Evolutionary conservation across 2,329 filamentous ascomycete species (phyloP).

Genomic region (Aspergillus pseudoglaucus): DNA sequence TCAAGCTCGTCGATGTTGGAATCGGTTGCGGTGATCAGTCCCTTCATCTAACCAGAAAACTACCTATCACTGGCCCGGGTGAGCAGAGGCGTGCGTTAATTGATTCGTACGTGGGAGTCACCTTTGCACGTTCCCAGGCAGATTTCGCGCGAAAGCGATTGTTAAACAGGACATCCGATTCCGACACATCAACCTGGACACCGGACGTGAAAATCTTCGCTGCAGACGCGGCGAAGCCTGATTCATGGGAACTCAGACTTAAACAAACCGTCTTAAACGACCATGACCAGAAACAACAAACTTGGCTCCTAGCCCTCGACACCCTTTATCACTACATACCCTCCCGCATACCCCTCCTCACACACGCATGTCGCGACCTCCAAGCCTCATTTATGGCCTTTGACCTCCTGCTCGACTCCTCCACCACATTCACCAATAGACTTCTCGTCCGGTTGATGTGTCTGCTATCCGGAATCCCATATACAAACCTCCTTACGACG

Average conservation of each 20-base stretch:
- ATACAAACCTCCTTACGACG: constrained; percentile 44
- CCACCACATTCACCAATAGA: constrained; percentile 17
- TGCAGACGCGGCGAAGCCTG: constrained; percentile 46
- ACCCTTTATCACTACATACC: constrained; percentile 54
- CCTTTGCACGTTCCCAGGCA: constrained; percentile 44
- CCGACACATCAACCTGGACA: background rate
- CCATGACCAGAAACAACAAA: constrained; percentile 14
- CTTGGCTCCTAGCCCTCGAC: constrained; percentile 51
- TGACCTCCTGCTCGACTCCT: constrained; percentile 42
- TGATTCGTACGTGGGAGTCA: constrained; percentile 50
- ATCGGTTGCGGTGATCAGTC: constrained; percentile 57
- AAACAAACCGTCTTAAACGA: constrained; percentile 6
- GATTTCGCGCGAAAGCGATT: constrained; percentile 23
- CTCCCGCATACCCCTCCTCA: constrained; percentile 44
- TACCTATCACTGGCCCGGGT: constrained; percentile 2
- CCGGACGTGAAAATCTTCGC: constrained; percentile 34
- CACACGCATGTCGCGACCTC: constrained; percentile 36
- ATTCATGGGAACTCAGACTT: constrained; percentile 34
- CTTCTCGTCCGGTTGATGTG: constrained; percentile 40
- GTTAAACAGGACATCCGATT: background rate
- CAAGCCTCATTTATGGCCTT: constrained; percentile 50
- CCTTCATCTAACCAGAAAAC: constrained; percentile 34
- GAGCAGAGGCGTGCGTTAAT: constrained; percentile 12
- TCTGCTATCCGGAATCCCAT: constrained; percentile 44
- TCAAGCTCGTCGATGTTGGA: constrained; percentile 45